These are phyloP conservation scores for Eucommia ulmoides DNA, from an alignment of 257 asterid species.

Conservation along the genomic window DNA sequence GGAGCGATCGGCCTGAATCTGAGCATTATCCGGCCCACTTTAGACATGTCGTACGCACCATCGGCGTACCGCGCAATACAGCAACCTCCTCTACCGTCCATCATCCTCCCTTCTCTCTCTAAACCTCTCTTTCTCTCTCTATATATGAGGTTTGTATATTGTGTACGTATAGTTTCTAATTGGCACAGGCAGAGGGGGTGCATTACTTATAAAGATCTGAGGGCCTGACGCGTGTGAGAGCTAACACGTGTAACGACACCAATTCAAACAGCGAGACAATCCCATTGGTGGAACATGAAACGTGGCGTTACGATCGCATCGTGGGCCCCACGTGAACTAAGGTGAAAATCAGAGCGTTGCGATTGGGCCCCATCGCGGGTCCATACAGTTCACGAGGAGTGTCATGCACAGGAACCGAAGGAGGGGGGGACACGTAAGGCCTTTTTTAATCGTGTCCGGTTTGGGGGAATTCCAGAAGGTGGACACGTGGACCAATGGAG, in stretches of 20 bases:
- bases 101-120: background rate
- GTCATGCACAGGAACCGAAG: background rate
- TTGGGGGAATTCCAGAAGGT: background rate
- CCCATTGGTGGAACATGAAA: background rate
- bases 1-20: constrained; percentile 78
- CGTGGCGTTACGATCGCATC: background rate
- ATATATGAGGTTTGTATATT: too few relatives aligned
- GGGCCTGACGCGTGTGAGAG: background rate
- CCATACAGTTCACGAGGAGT: background rate
- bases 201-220: background rate
- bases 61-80: background rate
- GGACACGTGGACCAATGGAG: background rate
- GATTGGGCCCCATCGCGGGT: background rate
- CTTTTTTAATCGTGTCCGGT: background rate
- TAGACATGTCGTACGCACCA: constrained; percentile 29
- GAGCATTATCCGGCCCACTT: constrained; percentile 46
- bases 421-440: background rate
- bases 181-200: too few relatives aligned
- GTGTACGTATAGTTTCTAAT: too few relatives aligned
- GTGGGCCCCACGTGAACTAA: background rate
- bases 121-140: too few relatives aligned
- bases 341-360: background rate
- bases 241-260: background rate
- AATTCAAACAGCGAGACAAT: background rate
- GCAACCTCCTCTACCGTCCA: background rate